phyloP scores from a whole-genome alignment of 2,329 filamentous ascomycete genomes.

The Diaporthe australafricana region DNA sequence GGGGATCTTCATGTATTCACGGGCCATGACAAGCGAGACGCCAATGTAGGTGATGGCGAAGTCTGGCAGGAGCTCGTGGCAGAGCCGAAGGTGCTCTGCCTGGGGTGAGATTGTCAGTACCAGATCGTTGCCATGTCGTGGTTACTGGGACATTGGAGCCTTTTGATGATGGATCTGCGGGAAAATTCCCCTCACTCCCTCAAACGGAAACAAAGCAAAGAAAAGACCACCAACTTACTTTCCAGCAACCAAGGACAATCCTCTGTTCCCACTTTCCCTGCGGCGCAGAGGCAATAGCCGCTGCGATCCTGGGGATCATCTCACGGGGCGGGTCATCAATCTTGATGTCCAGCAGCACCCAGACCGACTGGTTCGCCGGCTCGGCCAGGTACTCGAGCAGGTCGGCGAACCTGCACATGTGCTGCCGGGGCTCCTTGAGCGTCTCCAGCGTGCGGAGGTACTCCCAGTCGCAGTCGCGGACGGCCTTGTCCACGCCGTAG shows the following conservation, averaged over 20 bases:
- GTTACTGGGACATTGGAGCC: background rate
- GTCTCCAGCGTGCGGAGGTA: constrained; percentile 78
- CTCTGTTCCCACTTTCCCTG: constrained; percentile 75
- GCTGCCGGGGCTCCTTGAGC: constrained; percentile 72
- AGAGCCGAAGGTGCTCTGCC: constrained; percentile 62
- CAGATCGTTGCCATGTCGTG: too few species aligned
- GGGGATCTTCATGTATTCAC: constrained; percentile 73
- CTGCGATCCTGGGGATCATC: constrained; percentile 76
- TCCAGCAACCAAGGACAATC: constrained; percentile 85
- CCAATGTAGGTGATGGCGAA: constrained; percentile 77
- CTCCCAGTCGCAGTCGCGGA: constrained; percentile 82
- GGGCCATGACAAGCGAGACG: constrained; percentile 74
- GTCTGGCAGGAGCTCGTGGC: constrained; percentile 69
- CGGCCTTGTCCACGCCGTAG: constrained; percentile 78
- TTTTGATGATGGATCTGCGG: too few species aligned
- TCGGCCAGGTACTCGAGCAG: constrained; percentile 77
- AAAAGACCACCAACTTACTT: constrained; percentile 49
- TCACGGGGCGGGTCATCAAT: constrained; percentile 78
- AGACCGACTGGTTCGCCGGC: constrained; percentile 74
- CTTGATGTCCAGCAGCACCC: constrained; percentile 92
- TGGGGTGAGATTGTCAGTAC: background rate
- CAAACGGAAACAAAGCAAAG: too few species aligned
- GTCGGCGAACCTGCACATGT: constrained; percentile 80
- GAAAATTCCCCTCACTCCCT: too few species aligned
- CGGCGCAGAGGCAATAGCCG: constrained; percentile 68